These are phyloP conservation scores for Populus ilicifolia DNA, from an alignment of 345 rosid genomes.

Conservation along the genomic window DNA sequence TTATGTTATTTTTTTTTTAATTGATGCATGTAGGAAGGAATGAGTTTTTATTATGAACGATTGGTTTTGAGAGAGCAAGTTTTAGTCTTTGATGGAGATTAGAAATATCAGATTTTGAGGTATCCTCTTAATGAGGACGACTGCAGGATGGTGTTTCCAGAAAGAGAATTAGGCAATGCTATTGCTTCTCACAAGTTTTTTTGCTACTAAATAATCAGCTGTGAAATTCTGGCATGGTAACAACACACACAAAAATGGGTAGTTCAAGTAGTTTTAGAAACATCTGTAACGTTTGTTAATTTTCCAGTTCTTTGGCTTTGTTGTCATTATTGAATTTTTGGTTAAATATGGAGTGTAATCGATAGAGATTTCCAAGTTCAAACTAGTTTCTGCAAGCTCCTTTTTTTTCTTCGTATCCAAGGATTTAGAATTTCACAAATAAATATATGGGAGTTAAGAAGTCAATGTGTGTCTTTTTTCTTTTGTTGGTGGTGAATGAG, in stretches of 20 bases:
- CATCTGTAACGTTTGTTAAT: not conserved
- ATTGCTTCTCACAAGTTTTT: not conserved
- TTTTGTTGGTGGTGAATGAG: not conserved
- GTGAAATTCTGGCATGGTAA: not conserved
- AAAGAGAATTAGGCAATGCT: not conserved
- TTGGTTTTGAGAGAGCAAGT: not conserved
- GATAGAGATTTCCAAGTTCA: not conserved
- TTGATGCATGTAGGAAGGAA: not conserved
- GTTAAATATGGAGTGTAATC: not conserved
- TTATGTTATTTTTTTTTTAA: not conserved
- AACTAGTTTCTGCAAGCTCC: not conserved
- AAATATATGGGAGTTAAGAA: not conserved
- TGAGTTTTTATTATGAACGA: not conserved
- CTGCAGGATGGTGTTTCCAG: not conserved
- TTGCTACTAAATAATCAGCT: not conserved
- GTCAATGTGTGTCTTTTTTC: not conserved
- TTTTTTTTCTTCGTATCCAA: not conserved
- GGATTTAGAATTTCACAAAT: not conserved
- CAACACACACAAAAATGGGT: not conserved
- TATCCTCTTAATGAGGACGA: not conserved
- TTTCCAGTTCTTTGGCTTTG: not conserved
- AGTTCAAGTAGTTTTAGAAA: not conserved
- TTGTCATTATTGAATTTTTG: not conserved
- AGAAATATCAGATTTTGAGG: not conserved
- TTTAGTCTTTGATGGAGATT: not conserved